A percentile compares a stretch with the other conserved stretches of the same genome.
phyloP scores from a whole-genome alignment of 805 yeast species.

The Yueomyces sinensis region DNA sequence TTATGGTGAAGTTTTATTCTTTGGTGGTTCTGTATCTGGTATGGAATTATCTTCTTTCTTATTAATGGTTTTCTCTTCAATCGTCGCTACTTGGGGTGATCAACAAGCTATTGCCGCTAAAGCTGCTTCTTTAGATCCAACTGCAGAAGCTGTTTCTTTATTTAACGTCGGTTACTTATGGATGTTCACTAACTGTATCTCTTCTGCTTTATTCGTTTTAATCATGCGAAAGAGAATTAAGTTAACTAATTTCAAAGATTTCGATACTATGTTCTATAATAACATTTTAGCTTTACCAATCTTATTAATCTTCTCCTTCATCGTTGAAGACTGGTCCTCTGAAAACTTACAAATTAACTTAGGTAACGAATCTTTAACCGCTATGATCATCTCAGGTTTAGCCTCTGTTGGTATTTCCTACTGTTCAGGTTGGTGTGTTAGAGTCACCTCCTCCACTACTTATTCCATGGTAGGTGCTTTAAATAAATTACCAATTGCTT shows the following conservation, averaged over 20 bases:
- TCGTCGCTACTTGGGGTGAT: conserved; percentile 90
- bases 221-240: conserved; percentile 97
- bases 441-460: conserved; percentile 97
- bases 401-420: conserved; percentile 95
- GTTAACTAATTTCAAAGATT: conserved; percentile 90
- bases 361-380: conserved; percentile 54
- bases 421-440: conserved; percentile 99
- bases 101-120: conserved; percentile 22
- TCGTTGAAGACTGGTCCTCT: conserved; percentile 88
- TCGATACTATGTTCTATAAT: conserved; percentile 97
- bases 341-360: conserved; percentile 65
- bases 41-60: conserved; percentile 80
- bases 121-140: conserved; percentile 13
- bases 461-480: conserved; percentile 99
- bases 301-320: conserved; percentile 56
- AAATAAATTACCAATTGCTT: conserved; percentile 94
- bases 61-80: conserved; percentile 90
- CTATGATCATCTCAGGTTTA: conserved; percentile 86
- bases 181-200: conserved; percentile 92
- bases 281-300: conserved; percentile 89
- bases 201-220: conserved; percentile 87
- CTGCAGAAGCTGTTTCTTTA: conserved; percentile 24
- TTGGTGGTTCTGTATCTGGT: conserved; percentile 77
- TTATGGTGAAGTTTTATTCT: conserved; percentile 94
- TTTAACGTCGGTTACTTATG: conserved; percentile 75